Evolutionary conservation across 495 filamentous ascomycete genomes (phyloP).

Genomic region (Hypoxylon fuscum): DNA sequence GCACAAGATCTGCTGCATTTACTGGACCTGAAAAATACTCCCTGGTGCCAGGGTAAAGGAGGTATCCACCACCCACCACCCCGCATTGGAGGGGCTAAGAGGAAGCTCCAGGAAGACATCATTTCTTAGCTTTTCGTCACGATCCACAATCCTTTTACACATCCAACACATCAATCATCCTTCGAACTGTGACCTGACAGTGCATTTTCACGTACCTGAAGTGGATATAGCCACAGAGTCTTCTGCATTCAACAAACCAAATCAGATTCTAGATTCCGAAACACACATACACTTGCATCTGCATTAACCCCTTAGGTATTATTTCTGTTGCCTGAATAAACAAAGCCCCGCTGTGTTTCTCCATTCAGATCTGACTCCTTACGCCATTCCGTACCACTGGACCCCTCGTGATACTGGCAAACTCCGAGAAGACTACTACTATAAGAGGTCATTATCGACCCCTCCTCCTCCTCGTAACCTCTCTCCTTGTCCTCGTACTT

Average conservation of each 20-base stretch:
- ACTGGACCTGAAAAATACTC: too few species aligned
- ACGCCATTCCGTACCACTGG: conserved; percentile 8
- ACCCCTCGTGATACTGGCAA: conserved; percentile 34
- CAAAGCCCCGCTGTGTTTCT: conserved; percentile 3
- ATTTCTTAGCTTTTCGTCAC: conserved; percentile 27
- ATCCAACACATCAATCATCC: conserved; percentile 12
- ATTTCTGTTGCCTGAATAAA: not conserved
- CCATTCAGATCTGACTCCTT: conserved; percentile 16
- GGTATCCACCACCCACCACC: not conserved
- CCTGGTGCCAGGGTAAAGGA: too few species aligned
- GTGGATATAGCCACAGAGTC: conserved; percentile 23
- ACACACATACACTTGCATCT: conserved; percentile 5
- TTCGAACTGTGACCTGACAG: conserved; percentile 14
- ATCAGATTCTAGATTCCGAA: conserved; percentile 12
- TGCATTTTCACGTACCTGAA: conserved; percentile 9
- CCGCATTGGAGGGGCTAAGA: conserved; percentile 6
- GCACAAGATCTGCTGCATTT: too few species aligned
- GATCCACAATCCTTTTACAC: conserved; percentile 13
- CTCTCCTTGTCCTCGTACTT: conserved; percentile 69
- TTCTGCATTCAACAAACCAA: conserved; percentile 25
- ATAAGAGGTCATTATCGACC: conserved; percentile 37
- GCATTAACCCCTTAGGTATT: conserved; percentile 13
- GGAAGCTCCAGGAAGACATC: conserved; percentile 1
- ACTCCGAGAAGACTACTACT: conserved; percentile 37
- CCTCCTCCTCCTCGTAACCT: conserved; percentile 57